These are phyloP conservation scores for Saccharum hybrid DNA, from an alignment of 202 grass and related monocot genomes.

Conservation along the genomic window DNA sequence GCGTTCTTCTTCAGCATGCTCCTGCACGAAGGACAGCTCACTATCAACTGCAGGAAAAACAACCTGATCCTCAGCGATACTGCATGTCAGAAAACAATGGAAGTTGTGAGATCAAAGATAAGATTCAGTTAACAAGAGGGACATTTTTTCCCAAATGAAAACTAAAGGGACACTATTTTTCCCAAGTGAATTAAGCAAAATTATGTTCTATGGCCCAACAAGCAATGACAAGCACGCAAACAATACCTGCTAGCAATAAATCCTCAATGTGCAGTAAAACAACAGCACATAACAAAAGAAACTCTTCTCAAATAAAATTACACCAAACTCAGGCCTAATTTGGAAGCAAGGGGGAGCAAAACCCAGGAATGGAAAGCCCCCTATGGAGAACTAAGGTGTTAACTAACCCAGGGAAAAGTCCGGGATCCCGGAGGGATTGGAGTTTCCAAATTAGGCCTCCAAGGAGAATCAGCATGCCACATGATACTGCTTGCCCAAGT, in stretches of 20 bases:
- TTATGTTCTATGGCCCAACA: constrained; percentile 10
- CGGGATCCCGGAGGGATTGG: too few species aligned
- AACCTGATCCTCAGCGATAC: constrained; percentile 88
- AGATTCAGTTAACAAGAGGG: not conserved
- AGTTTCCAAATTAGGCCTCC: too few species aligned
- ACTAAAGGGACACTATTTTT: constrained; percentile 11
- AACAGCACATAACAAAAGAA: constrained; percentile 23
- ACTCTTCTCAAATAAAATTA: constrained; percentile 29
- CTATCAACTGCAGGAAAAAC: constrained; percentile 88
- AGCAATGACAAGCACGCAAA: constrained; percentile 7
- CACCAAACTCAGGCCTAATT: not conserved
- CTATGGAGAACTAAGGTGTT: too few species aligned
- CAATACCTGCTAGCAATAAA: constrained; percentile 32
- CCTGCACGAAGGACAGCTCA: constrained; percentile 63
- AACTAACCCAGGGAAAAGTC: too few species aligned
- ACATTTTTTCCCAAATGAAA: constrained; percentile 25
- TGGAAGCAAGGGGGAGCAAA: too few species aligned
- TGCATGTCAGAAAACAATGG: constrained; percentile 47
- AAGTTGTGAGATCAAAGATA: constrained; percentile 38
- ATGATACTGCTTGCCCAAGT: constrained; percentile 33
- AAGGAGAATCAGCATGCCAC: constrained; percentile 17
- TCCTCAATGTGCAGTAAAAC: constrained; percentile 26
- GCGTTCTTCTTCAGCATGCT: constrained; percentile 82
- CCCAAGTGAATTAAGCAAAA: constrained; percentile 17
- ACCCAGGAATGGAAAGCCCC: too few species aligned